Evolutionary conservation across 768 basidiomycete species (phyloP).

Genomic region (Suillus brevipes): DNA sequence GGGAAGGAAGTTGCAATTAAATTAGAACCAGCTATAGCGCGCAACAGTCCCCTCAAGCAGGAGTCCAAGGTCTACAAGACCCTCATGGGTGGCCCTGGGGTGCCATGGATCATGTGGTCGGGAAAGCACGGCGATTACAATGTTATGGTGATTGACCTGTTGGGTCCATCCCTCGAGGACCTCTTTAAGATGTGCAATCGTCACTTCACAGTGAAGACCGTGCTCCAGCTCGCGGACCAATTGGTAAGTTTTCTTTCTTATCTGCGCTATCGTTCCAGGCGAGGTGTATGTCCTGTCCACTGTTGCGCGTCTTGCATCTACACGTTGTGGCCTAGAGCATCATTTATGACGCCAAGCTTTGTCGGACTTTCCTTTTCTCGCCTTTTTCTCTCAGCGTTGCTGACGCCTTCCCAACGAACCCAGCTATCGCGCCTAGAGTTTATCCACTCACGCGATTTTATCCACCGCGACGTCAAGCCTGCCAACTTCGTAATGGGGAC

Average conservation of each 20-base stretch:
- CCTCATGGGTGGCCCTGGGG: slow-evolving; percentile 84
- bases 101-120: slow-evolving; percentile 91
- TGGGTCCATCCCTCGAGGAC: slow-evolving; percentile 88
- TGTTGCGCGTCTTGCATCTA: neutral
- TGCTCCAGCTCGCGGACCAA: slow-evolving; percentile 91
- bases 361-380: slow-evolving; percentile 1
- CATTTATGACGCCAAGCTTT: slow-evolving; percentile 1
- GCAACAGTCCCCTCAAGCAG: slow-evolving; percentile 73
- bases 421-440: slow-evolving; percentile 96
- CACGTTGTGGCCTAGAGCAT: neutral
- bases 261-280: neutral
- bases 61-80: slow-evolving; percentile 93
- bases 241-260: slow-evolving; percentile 55
- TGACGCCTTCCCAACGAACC: slow-evolving; percentile 20
- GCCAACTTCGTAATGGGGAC: slow-evolving; percentile 98
- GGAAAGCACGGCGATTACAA: slow-evolving; percentile 93
- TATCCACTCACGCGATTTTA: slow-evolving; percentile 91
- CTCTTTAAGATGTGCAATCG: slow-evolving; percentile 88
- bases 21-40: slow-evolving; percentile 62
- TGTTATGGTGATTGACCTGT: slow-evolving; percentile 95
- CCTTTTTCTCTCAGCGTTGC: slow-evolving; percentile 10
- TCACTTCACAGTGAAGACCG: slow-evolving; percentile 92
- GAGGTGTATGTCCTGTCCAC: neutral
- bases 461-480: slow-evolving; percentile 97
- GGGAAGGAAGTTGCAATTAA: slow-evolving; percentile 87